Conservation (phyloP, 805 yeast genomes). For the Nakazawaea populi region DNA sequence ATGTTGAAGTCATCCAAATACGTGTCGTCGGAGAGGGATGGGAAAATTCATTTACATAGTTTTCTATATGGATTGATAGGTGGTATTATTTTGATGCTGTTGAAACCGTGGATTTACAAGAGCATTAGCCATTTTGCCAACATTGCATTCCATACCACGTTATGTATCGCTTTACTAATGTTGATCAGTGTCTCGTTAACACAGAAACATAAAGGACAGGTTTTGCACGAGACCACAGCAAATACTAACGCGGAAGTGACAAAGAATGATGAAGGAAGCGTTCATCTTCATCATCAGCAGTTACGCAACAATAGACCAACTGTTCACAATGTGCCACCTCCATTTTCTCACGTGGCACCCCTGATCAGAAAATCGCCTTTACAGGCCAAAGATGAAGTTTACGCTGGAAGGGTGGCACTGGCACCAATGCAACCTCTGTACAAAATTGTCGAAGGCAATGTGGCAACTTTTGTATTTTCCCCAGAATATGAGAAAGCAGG, state of each 20-base stretch:
- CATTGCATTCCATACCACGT: slow-evolving; percentile 14
- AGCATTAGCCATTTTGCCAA: slow-evolving; percentile 17
- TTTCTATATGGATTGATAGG: slow-evolving; percentile 17
- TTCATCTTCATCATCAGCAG: no score
- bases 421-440: neutral
- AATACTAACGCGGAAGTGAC: no score
- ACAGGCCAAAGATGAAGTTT: neutral
- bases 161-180: slow-evolving; percentile 14
- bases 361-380: neutral
- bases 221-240: no score
- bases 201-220: neutral
- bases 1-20: slow-evolving; percentile 14
- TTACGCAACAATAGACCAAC: no score
- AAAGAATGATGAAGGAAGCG: no score
- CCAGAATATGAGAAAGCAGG: neutral
- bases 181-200: slow-evolving; percentile 15
- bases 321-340: no score
- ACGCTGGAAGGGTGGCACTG: neutral
- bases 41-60: slow-evolving; percentile 21
- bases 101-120: slow-evolving; percentile 18
- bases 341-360: neutral
- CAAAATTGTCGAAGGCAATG: neutral
- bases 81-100: slow-evolving; percentile 13
- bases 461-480: neutral
- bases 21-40: slow-evolving; percentile 16